Base-by-base conservation (phyloP, 2,329 filamentous ascomycete species). In the Hymenoscyphus scutula region DNA sequence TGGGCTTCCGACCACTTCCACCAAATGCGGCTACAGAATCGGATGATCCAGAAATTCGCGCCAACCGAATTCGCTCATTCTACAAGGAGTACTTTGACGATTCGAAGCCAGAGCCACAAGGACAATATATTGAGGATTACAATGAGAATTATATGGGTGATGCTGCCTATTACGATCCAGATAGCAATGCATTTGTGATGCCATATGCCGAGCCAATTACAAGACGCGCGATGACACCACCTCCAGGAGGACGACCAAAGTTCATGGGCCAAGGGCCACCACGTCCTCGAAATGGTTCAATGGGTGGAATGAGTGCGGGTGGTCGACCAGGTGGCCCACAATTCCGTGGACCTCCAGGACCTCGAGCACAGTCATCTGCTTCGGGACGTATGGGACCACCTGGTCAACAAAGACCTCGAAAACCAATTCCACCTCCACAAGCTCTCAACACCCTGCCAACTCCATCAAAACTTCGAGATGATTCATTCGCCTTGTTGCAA, bases 1-100 rank as follows among this genome's bases (percentile, higher is more conserved):
- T 89, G 54, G 86, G 87, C 30, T 83, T 96, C 76, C 89, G 95
- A 17, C 95, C 95, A 25, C 82, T 99, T 65, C 95, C 95, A 5
- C 91, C 92, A 38, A 88, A 93, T 72, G 90, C 96, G 67, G 86
- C 91, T 60, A 83, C 81, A 32, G 86, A 89, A 53, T 85, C 88
- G 2, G 95, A 98, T 74, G 94, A 97, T 74, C 92, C 95, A 0
- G 95, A 98, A 76, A 88, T 94, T 72, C 87, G 95, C 71, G 95
- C 95, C 67, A 98, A 97, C 80, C 88, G 95, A 63, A 99, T 99
- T 69, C 86, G 95, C 75, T 99, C 95, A 3, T 99, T 99, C 80
- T 99, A 99, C 81, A 97, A 97, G 80, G 95, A 99, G 75, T 99
- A 99, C 79, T 99, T 99, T 71, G 95, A 98, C 68, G 94, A 97